Percentiles rank a stretch among this genome's conserved stretches.
These are phyloP conservation scores for Debaryomyces coudertii DNA, from an alignment of 1,139 yeast species.

Conservation along the genomic window DNA sequence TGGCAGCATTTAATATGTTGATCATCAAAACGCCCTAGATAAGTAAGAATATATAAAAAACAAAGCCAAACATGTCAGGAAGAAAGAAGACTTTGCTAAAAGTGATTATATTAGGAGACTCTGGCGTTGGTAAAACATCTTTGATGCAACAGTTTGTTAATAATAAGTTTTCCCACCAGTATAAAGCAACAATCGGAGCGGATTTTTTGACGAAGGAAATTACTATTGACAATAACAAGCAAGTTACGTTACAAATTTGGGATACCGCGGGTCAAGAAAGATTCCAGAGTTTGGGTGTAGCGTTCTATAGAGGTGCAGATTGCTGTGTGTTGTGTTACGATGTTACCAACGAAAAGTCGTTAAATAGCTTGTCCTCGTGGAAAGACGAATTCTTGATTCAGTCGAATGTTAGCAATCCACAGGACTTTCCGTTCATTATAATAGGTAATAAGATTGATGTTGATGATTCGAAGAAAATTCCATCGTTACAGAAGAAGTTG, in stretches of 20 bases:
- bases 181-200: slow-evolving; percentile 98
- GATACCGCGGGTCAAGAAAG: slow-evolving; percentile 99
- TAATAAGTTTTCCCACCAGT: slow-evolving; percentile 92
- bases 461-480: slow-evolving; percentile 86
- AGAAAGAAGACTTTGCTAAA: slow-evolving; percentile 90
- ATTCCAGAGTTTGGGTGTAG: slow-evolving; percentile 95
- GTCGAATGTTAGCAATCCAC: slow-evolving; percentile 91
- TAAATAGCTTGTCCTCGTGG: slow-evolving; percentile 90
- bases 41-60: not conserved
- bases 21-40: slow-evolving; percentile 3
- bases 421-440: slow-evolving; percentile 91
- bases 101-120: slow-evolving; percentile 93
- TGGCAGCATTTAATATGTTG: slow-evolving; percentile 4
- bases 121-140: slow-evolving; percentile 98
- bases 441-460: slow-evolving; percentile 95
- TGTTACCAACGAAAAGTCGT: slow-evolving; percentile 89
- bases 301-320: slow-evolving; percentile 97
- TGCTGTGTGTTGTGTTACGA: slow-evolving; percentile 96
- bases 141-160: slow-evolving; percentile 95
- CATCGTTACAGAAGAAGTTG: slow-evolving; percentile 77
- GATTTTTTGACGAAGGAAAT: slow-evolving; percentile 94
- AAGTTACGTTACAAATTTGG: slow-evolving; percentile 90
- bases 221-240: slow-evolving; percentile 71
- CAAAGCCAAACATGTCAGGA: slow-evolving; percentile 53
- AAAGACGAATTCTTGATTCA: slow-evolving; percentile 93